Base-by-base conservation (phyloP, 768 basidiomycete species). In the Rhizopogon roseolus region DNA sequence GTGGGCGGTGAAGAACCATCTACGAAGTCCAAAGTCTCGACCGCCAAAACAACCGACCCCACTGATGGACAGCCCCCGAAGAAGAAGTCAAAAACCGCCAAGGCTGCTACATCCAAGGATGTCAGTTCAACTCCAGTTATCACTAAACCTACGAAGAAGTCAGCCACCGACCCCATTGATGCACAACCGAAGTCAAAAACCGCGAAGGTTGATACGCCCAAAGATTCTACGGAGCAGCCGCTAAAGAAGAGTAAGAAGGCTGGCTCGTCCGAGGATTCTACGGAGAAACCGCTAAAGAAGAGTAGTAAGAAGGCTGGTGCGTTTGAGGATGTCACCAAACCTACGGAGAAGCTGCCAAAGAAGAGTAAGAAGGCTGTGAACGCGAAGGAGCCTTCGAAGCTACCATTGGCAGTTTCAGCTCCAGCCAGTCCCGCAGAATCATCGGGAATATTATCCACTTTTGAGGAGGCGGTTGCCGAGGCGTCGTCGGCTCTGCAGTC, bases 101-200 rank as follows among this genome's bases (percentile, higher is more conserved):
- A 59, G 44, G 39, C 40, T n/a, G 60, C 61, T 50, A 54, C 40
- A 37, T 50, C 56, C 28, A 58, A 58, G 28, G 53, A 59, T 22
- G 40, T 53, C 14, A 25, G n/a, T 22, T 36, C 34, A 11, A 36
- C 27, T 7, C 48, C 43, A 43, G 53, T 28, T 34, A 17, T 36
- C 34, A 36, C 34, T 13, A 11, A 36, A 36, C n/a, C 42, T 22
- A 27, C 44, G 14, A 37, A 4, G 5, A 45, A 16, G 41, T 11
- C 19, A 10, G 3, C 29, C 29, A 10, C 29, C 9, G 29, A 22
- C 22, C 3, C 29, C 6, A 16, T 34, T n/a, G 28, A 19, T 42
- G 29, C 40, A 37, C 38, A 10, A 6, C 45, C 29, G n/a, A 40
- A 40, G 28, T 4, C 41, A 9, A 41, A 55, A 4, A 28, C 52